Percentiles rank a stretch among this genome's conserved stretches.
These are phyloP conservation scores for Backusella tuberculispora DNA, from an alignment of 192 early-diverging fungal species.

Conservation along the genomic window DNA sequence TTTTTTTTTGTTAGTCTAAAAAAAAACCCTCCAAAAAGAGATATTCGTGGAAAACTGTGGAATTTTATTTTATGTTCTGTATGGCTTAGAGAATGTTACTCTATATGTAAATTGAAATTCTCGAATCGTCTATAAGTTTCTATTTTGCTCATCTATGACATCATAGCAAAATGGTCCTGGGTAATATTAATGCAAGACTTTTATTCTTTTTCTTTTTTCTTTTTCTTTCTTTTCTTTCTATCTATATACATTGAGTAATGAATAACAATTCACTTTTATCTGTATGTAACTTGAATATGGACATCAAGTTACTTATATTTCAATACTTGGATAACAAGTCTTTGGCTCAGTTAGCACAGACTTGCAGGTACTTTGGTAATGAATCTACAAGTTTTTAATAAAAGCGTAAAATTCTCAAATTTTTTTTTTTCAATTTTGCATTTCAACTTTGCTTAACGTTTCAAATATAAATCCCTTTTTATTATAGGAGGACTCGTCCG, in stretches of 20 bases:
- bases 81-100: background rate
- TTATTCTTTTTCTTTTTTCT: background rate
- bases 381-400: background rate
- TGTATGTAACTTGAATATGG: constrained; percentile 22
- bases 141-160: background rate
- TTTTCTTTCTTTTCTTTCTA: background rate
- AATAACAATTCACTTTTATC: background rate
- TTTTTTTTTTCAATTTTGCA: background rate
- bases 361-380: constrained; percentile 23
- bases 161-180: background rate
- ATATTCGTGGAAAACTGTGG: background rate
- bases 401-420: background rate
- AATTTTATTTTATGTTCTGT: background rate
- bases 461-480: background rate
- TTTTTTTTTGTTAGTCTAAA: background rate
- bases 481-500: constrained; percentile 10
- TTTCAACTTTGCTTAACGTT: background rate
- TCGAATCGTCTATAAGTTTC: background rate
- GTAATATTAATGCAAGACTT: background rate
- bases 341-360: constrained; percentile 9
- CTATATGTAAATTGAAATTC: background rate
- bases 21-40: background rate
- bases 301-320: constrained; percentile 16
- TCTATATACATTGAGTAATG: background rate
- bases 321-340: constrained; percentile 20